phyloP scores from a whole-genome alignment of 2,329 filamentous ascomycete genomes.

The Fonsecaea pugnacius region DNA sequence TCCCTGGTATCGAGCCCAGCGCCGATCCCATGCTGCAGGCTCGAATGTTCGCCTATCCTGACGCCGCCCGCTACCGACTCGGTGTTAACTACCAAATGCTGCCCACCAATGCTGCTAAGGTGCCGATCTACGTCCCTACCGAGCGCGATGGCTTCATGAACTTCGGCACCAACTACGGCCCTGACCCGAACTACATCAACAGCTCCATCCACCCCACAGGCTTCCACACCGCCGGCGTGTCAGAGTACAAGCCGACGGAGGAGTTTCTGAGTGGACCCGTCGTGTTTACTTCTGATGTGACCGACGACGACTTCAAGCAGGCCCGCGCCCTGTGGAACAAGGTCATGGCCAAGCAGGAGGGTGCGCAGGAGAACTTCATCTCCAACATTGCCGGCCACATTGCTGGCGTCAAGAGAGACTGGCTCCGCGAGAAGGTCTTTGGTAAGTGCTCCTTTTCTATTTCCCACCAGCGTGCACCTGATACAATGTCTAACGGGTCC shows the following conservation, averaged over 20 bases:
- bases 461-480: not conserved
- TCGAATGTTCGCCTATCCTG: constrained; percentile 65
- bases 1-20: constrained; percentile 66
- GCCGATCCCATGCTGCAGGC: constrained; percentile 68
- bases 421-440: constrained; percentile 64
- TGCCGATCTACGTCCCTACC: constrained; percentile 58
- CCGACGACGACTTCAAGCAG: constrained; percentile 52
- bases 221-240: constrained; percentile 21
- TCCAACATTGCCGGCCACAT: constrained; percentile 64
- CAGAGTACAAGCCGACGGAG: constrained; percentile 38
- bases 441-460: constrained; percentile 23
- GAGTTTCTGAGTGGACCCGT: constrained; percentile 41
- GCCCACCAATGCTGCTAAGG: constrained; percentile 43
- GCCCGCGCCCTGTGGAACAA: constrained; percentile 49
- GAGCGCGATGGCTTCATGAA: constrained; percentile 47
- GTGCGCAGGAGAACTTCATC: constrained; percentile 66
- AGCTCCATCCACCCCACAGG: constrained; percentile 37
- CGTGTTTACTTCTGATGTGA: constrained; percentile 48
- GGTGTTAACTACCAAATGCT: constrained; percentile 49
- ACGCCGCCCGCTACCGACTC: constrained; percentile 52
- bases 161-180: constrained; percentile 60
- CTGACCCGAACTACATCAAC: constrained; percentile 61
- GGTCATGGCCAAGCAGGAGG: constrained; percentile 49
- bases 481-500: not conserved
- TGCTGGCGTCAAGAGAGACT: constrained; percentile 58